phyloP scores from a whole-genome alignment of 306 rosid species.

The Ormosia emarginata region DNA sequence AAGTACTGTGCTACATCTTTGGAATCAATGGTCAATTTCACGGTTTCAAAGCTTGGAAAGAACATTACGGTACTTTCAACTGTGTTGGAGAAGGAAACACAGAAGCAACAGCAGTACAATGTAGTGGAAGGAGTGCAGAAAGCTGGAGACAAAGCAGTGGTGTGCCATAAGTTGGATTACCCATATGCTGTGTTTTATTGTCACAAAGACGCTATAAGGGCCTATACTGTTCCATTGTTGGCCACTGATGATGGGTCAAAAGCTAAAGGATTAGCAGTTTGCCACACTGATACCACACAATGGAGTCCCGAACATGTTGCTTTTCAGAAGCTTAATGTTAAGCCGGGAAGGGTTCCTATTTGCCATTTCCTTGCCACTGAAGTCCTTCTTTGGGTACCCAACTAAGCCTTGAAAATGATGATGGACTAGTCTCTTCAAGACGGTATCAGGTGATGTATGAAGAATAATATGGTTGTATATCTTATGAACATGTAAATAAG shows the following conservation, averaged over 20 bases:
- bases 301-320: slow-evolving; percentile 15
- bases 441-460: no score
- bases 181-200: slow-evolving; percentile 41
- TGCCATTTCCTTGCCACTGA: slow-evolving; percentile 34
- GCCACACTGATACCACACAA: slow-evolving; percentile 22
- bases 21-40: slow-evolving; percentile 27
- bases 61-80: not conserved
- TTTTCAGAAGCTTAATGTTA: slow-evolving; percentile 25
- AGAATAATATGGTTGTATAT: no score
- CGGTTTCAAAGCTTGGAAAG: slow-evolving; percentile 29
- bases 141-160: slow-evolving; percentile 25
- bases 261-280: slow-evolving; percentile 33
- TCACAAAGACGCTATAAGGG: slow-evolving; percentile 22
- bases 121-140: slow-evolving; percentile 9
- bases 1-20: slow-evolving; percentile 35
- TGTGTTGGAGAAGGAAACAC: not conserved
- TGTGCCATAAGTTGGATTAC: slow-evolving; percentile 36
- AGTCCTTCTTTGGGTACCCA: slow-evolving; percentile 37
- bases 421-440: not conserved
- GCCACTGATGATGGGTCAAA: slow-evolving; percentile 12
- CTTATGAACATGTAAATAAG: no score
- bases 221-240: slow-evolving; percentile 33
- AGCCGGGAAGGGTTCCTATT: slow-evolving; percentile 40
- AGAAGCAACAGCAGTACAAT: not conserved
- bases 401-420: not conserved